phyloP scores from a whole-genome alignment of 257 asterid species.

The Osmanthus fragrans region DNA sequence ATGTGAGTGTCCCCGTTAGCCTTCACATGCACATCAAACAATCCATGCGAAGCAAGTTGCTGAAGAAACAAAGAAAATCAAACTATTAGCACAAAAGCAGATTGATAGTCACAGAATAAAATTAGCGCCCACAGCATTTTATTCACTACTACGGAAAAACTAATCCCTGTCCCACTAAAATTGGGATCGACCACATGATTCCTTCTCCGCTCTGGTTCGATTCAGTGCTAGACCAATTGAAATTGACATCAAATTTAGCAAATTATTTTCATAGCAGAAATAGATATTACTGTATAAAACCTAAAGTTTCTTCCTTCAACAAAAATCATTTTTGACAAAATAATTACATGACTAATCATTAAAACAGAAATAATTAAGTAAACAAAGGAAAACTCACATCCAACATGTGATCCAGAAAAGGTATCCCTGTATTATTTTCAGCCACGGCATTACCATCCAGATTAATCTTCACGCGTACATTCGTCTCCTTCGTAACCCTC shows the following conservation, averaged over 20 bases:
- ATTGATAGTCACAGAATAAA: not conserved
- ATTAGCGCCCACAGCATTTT: not conserved
- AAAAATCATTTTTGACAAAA: constrained; percentile 6
- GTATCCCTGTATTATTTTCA: constrained; percentile 76
- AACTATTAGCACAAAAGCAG: constrained; percentile 12
- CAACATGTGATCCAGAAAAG: constrained; percentile 97
- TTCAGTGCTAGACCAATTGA: not conserved
- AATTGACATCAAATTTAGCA: not conserved
- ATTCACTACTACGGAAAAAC: not conserved
- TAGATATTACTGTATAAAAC: not conserved
- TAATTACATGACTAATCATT: not conserved
- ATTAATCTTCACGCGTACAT: constrained; percentile 76
- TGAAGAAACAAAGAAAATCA: constrained; percentile 32
- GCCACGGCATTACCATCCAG: constrained; percentile 88
- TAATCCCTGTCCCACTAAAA: not conserved
- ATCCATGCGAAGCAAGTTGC: constrained; percentile 97
- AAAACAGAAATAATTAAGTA: too few species aligned
- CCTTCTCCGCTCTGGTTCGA: not conserved
- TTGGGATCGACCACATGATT: not conserved
- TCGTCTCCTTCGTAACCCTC: constrained; percentile 92
- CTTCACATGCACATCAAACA: constrained; percentile 75
- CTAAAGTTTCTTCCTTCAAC: not conserved
- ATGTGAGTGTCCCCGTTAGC: constrained; percentile 90
- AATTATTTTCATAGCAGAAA: not conserved
- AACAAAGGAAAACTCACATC: constrained; percentile 55